Evolutionary conservation across 805 yeast species (phyloP).

Genomic region (Ogataea dorogensis): DNA sequence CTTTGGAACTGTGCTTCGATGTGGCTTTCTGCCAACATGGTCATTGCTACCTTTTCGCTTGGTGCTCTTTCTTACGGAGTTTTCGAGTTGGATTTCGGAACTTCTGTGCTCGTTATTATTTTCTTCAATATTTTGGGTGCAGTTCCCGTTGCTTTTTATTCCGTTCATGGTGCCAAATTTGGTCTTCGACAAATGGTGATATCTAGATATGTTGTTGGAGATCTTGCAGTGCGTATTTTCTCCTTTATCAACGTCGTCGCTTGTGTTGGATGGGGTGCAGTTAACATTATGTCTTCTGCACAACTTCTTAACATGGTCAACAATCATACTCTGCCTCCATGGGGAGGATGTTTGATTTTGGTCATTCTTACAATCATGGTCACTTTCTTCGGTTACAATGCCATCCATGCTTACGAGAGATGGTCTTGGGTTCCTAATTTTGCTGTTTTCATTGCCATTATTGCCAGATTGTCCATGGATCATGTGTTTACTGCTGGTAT

Average conservation of each 20-base stretch:
- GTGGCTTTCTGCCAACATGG: slow-evolving; percentile 92
- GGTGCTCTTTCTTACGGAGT: slow-evolving; percentile 67
- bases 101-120: slow-evolving; percentile 60
- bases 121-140: slow-evolving; percentile 75
- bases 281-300: slow-evolving; percentile 86
- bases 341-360: slow-evolving; percentile 86
- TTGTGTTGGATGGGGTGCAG: slow-evolving; percentile 95
- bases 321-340: slow-evolving; percentile 65
- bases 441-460: slow-evolving; percentile 70
- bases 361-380: slow-evolving; percentile 66
- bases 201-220: slow-evolving; percentile 76
- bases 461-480: slow-evolving; percentile 70
- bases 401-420: slow-evolving; percentile 79
- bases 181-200: slow-evolving; percentile 89
- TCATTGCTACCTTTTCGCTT: slow-evolving; percentile 74
- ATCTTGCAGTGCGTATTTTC: slow-evolving; percentile 70
- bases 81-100: slow-evolving; percentile 72
- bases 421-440: slow-evolving; percentile 86
- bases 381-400: slow-evolving; percentile 80
- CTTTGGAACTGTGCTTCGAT: slow-evolving; percentile 72
- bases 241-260: slow-evolving; percentile 77
- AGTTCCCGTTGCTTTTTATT: slow-evolving; percentile 76
- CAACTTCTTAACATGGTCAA: slow-evolving; percentile 78
- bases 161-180: slow-evolving; percentile 76
- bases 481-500: slow-evolving; percentile 58